Evolutionary conservation across 495 filamentous ascomycete genomes (phyloP), one percentile per base, ranked within the genome.

Genomic region (Chaetomium tenue): DNA sequence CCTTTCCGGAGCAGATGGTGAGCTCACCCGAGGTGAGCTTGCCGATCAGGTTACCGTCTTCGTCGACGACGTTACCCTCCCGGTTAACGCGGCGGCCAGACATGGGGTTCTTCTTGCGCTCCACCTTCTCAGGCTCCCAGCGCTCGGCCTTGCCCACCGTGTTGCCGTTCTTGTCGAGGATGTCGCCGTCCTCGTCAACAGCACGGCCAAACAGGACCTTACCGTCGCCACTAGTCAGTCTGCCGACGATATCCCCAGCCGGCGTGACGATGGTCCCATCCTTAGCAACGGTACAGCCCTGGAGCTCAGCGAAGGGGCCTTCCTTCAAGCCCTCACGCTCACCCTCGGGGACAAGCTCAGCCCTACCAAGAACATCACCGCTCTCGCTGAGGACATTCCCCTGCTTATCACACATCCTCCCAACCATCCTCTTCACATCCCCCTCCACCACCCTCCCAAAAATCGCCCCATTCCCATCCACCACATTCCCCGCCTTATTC

Each of bases 401-500:
- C 63, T 91, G 77, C 72, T 88, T 89, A 66, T 94, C 88, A 72
- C 89, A 90, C 85, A 90, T 93, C 71, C 86, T 84, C 37, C 91
- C 91, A 23, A 91, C 81, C 63, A 96, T 82, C 58, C 81, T 81
- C 73, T 85, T 83, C 18, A 83, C 74, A 54, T 92, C 86, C 23
- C 91, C 91, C 69, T 91, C 88, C 48, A 87, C 79, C 11, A 96
- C 84, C 22, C 89, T 87, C 25, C 91, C 91, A 66, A 85, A 87
- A 68, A 94, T 88, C 22, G 79, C 80, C n/a, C 91, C 91, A 30
- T 81, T 79, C 26, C 76, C 74, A 70, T 96, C 91, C 61, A 96
- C 91, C 20, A 93, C 84, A 51, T 93, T 93, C 53, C 91, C 91
- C 9, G 81, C 82, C 75, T 94, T 94, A 78, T 96, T 96, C 71